Evolutionary conservation across 148 eudicot species (phyloP), one percentile per base, ranked within the genome.

Genomic region (Rhododendron mucronatum): DNA sequence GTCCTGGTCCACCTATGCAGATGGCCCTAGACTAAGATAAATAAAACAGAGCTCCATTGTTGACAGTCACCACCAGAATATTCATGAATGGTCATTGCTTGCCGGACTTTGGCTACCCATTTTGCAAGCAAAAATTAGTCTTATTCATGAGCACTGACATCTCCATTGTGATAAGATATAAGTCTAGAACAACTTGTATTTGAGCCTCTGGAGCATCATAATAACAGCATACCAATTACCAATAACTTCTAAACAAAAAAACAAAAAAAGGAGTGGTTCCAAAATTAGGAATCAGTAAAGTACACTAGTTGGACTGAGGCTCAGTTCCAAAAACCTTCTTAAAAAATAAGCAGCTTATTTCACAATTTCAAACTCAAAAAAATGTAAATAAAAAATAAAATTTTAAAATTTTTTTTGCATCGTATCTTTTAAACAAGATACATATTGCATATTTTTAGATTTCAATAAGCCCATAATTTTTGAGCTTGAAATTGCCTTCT

Each of bases 21-120:
- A 87, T 89, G 89, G 88, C 77, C 87, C 89, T 71, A 89, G 82
- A 87, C 83, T 83, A 37, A 83, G 86, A 87, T 85, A 89, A 45
- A 73, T 50, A 57, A 89, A 87, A 67, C 55, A 85, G 28, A 84
- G 87, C 51, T 89, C 91, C 91, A 87, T 89, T 69, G 85, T 67
- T 37, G 89, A 57, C 8, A 57, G 63, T 86, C 12, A 89, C 83
- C 89, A 84, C 74, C 4, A 89, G 87, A 84, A 84, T n/a, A 86
- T 89, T 57, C 84, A 83, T 35, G 89, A 87, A 61, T 87, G 83
- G 63, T 89, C 89, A 55, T 78, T 87, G 82, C 81, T 78, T 9
- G 78, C 3, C 5, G 82, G 86, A n/a, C 30, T 76, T 85, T 78
- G 89, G 81, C 76, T 85, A 82, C 85, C 85, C 91, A 87, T 89